phyloP scores from a whole-genome alignment of 129 eudicot species.

The Kitagawia praeruptora region DNA sequence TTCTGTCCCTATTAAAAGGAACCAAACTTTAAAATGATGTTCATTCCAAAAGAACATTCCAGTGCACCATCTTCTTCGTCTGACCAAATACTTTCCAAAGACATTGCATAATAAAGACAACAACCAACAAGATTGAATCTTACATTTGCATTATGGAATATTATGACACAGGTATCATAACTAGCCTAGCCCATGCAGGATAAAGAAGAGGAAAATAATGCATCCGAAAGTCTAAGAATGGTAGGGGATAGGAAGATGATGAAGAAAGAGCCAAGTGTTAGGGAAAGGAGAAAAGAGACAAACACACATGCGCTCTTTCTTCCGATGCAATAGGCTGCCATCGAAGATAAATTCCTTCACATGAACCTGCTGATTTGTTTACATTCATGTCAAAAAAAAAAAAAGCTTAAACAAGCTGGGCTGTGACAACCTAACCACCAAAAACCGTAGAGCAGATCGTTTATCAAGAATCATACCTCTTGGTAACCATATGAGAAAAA shows the following conservation, averaged over 20 bases:
- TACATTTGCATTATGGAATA: conserved; percentile 14
- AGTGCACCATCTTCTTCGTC: background rate
- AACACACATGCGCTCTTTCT: conserved; percentile 99
- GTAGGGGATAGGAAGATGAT: conserved; percentile 58
- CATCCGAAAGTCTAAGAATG: conserved; percentile 39
- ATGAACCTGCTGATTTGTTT: conserved; percentile 96
- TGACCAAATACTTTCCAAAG: background rate
- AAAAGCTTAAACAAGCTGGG: conserved; percentile 43
- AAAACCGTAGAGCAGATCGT: conserved; percentile 26
- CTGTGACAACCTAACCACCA: conserved; percentile 40
- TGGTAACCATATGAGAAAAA: background rate
- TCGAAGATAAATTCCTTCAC: conserved; percentile 81
- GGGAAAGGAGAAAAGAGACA: conserved; percentile 92
- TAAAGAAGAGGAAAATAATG: conserved; percentile 16
- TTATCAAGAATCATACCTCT: conserved; percentile 20
- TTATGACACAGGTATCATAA: conserved; percentile 20
- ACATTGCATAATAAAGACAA: conserved; percentile 3
- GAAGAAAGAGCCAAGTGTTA: conserved; percentile 77
- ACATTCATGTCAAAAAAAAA: conserved; percentile 64
- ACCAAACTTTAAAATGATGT: background rate
- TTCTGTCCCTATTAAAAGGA: background rate
- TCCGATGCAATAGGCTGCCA: conserved; percentile 98
- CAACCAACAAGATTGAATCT: conserved; percentile 16
- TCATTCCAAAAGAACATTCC: background rate
- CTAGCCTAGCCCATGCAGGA: conserved; percentile 16